Evolutionary conservation across 2,329 filamentous ascomycete species (phyloP), one percentile per base, ranked within the genome.

Genomic region (Talaromyces sp.): DNA sequence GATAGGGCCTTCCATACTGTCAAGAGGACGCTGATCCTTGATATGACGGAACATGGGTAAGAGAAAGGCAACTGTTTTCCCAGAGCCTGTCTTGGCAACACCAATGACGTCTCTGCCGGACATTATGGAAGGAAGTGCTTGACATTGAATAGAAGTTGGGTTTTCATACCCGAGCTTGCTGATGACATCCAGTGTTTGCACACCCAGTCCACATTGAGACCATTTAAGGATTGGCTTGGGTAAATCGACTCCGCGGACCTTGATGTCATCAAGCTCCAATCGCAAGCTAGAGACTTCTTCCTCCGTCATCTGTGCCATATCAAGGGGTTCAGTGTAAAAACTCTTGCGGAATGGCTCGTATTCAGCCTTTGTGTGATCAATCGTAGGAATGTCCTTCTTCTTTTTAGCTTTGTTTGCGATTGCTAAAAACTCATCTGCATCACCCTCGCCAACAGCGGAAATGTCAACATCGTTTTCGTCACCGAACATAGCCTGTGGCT

Each of bases 11-110:
- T 99, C 94, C 63, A 88, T 87, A 50, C 89, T 86, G 68, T 89
- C 90, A 19, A 97, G 79, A 0, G 89, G 87, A 55, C 86, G 82
- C 72, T 99, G 94, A 70, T 97, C 94, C 75, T 93, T 94, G 77
- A 97, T 96, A 73, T 99, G 94, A 59, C 94, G 87, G 73, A 99
- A 97, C 91, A 97, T 97, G 41, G 94, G 94, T 51, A 99, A 83
- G 31, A 96, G 78, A 72, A 97, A 99, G 6, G 94, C 94, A 68
- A 97, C 87, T 0, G 94, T 99, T 79, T 99, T 99, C 72, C 94
- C 94, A 27, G 94, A 97, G 5, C 94, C 94, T 27, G 94, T 99
- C 79, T 97, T 97, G 19, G 94, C 94, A 57, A 99, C 92, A 65
- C 92, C 94, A 64, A 99, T 91, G 41, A 97, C 90, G 78, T 99